Evolutionary conservation across 306 rosid species (phyloP).

Genomic region (Nissolia schottii): DNA sequence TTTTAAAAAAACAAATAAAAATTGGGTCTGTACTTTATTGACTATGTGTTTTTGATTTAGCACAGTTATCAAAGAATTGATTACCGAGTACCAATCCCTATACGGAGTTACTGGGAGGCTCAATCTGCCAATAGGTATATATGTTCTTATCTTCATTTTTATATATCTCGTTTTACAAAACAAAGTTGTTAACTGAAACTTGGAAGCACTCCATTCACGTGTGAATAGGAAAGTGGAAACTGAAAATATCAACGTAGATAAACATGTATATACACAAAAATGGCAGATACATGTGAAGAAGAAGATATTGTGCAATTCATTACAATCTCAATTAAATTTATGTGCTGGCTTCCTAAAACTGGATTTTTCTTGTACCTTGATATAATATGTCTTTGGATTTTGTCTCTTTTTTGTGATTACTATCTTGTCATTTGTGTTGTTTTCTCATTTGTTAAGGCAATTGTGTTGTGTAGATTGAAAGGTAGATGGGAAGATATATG

Average conservation of each 20-base stretch:
- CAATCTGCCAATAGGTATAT: conserved; percentile 54
- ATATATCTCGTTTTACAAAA: conserved; percentile 17
- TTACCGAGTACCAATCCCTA: conserved; percentile 71
- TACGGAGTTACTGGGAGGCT: conserved; percentile 65
- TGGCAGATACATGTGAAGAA: not conserved
- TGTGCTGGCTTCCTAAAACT: not conserved
- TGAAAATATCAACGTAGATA: not conserved
- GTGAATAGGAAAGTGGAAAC: not conserved
- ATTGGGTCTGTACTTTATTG: conserved; percentile 13
- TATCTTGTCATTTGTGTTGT: not conserved
- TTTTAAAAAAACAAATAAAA: not conserved
- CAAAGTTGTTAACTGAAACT: not conserved
- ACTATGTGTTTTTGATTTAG: conserved; percentile 16
- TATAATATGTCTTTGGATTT: not conserved
- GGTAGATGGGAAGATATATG: conserved; percentile 71
- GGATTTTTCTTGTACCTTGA: not conserved
- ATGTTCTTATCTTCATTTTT: conserved; percentile 27
- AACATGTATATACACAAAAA: not conserved
- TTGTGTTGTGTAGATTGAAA: conserved; percentile 42
- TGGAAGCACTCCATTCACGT: not conserved
- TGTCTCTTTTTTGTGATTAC: not conserved
- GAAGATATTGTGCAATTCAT: not conserved
- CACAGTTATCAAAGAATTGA: conserved; percentile 88
- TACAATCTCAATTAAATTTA: conserved; percentile 12
- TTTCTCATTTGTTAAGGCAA: conserved; percentile 13